A percentile compares a stretch with the other conserved stretches of the same genome.
Conservation (phyloP, 331 rosid genomes). For the Rosa hybrid region DNA sequence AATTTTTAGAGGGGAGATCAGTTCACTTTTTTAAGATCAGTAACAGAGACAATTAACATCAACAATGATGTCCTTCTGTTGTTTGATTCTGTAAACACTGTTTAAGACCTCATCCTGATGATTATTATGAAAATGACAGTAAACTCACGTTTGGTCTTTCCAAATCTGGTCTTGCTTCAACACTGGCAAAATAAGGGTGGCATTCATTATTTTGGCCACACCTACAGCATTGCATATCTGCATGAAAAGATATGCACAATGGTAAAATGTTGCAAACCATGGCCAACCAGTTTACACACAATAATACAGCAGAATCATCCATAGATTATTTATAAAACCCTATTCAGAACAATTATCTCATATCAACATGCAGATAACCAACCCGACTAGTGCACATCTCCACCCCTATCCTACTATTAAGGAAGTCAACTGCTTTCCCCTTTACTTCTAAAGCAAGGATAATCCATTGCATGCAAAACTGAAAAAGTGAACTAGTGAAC, state of each 20-base stretch:
- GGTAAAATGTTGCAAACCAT: neutral
- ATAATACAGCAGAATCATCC: neutral
- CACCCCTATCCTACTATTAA: neutral
- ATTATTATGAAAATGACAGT: slow-evolving; percentile 2
- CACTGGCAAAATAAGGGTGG: slow-evolving; percentile 95
- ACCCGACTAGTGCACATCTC: neutral
- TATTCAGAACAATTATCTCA: neutral
- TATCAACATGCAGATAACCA: neutral
- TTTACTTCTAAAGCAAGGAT: neutral
- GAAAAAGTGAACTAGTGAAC: neutral
- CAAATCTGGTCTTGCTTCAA: slow-evolving; percentile 99
- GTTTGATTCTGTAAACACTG: neutral
- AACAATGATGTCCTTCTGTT: neutral
- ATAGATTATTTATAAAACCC: neutral
- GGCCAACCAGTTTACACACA: slow-evolving; percentile 2
- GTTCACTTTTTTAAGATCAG: neutral
- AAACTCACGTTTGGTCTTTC: slow-evolving; percentile 97
- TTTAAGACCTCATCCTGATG: neutral
- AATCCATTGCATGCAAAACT: neutral
- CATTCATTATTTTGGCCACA: slow-evolving; percentile 96
- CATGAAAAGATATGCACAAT: slow-evolving; percentile 21
- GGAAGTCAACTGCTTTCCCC: neutral
- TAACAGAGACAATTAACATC: slow-evolving; percentile 1
- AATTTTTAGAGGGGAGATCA: neutral
- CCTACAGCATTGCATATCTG: slow-evolving; percentile 99